Base-by-base conservation (phyloP, 1,284 basidiomycete genomes). In the Tylopilus microsporus region DNA sequence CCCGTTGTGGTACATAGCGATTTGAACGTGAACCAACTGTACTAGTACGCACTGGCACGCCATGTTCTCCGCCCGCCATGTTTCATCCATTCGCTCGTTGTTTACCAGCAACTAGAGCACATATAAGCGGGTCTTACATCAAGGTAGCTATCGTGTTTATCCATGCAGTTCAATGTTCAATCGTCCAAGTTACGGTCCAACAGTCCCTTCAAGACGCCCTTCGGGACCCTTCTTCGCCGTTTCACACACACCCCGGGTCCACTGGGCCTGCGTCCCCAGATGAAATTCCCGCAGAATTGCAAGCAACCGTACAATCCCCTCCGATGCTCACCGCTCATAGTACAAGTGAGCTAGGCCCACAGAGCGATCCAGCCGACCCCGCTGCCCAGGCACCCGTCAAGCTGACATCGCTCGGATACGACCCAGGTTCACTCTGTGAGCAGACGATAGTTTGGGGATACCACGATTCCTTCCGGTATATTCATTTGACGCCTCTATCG, bases 381-480 rank as follows among this genome's bases (percentile, higher is more conserved):
- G 67, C 72, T 16, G 71, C 74, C 37, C 74, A 77, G 52, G 85
- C 80, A 1, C 73, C 72, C 32, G 64, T 66, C 42, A 77, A 75
- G 61, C 67, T 89, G 21, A 63, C 70, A 0, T 75, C 75, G 32
- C 73, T 77, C 10, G 85, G 86, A 0, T 84, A 81, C 60, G 84
- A 88, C 64, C 76, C 80, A 6, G 63, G 68, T 42, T 86, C 84
- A 19, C 83, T 89, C 60, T 88, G 83, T 83, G 85, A 87, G 66
- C 87, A 90, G 68, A 75, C 72, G 19, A 79, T 91, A 15, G 82
- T 80, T 1, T 90, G 87, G 88, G 88, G 88, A 51, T 84, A 90
- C 65, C 82, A 86, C 46, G 89, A 91, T 66, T 75, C 87, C 0
- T 89, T 90, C 67, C 83, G 84, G 87, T 88, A 66, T 52, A 83